A percentile compares a stretch with the other conserved stretches of the same genome.
Conservation (phyloP, 768 basidiomycete genomes). For the Cubamyces sp. region DNA sequence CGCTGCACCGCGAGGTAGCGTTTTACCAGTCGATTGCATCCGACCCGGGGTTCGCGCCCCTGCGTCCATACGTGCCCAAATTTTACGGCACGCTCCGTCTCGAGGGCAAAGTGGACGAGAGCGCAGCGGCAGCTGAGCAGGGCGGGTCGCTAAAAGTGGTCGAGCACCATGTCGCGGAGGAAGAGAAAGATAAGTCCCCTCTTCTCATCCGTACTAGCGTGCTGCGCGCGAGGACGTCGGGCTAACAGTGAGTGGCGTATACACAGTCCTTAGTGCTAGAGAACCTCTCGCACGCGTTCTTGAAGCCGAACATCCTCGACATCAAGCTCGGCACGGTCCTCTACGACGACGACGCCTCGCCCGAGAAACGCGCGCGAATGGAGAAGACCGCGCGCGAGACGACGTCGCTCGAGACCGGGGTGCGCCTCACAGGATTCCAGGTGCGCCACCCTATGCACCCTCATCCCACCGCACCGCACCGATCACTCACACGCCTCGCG, state of each 20-base stretch:
- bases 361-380: constrained; percentile 84
- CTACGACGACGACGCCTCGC: constrained; percentile 67
- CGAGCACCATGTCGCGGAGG: constrained; percentile 28
- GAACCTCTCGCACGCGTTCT: constrained; percentile 76
- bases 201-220: neutral
- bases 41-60: constrained; percentile 43
- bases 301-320: constrained; percentile 86
- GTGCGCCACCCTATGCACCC: constrained; percentile 46
- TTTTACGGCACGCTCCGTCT: constrained; percentile 82
- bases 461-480: neutral
- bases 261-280: constrained; percentile 80
- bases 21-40: constrained; percentile 68
- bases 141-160: constrained; percentile 22
- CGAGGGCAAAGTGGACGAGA: constrained; percentile 58
- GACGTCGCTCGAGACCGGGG: constrained; percentile 75
- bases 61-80: constrained; percentile 67
- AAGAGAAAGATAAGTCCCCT: constrained; percentile 51
- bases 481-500: neutral
- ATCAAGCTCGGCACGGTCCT: constrained; percentile 91
- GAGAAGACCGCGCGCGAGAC: constrained; percentile 65
- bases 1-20: constrained; percentile 60
- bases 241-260: constrained; percentile 6
- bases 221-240: neutral
- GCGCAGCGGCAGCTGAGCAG: constrained; percentile 26
- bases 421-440: constrained; percentile 90